phyloP scores from a whole-genome alignment of 2,329 filamentous ascomycete genomes.

The Fusarium pininemorale region DNA sequence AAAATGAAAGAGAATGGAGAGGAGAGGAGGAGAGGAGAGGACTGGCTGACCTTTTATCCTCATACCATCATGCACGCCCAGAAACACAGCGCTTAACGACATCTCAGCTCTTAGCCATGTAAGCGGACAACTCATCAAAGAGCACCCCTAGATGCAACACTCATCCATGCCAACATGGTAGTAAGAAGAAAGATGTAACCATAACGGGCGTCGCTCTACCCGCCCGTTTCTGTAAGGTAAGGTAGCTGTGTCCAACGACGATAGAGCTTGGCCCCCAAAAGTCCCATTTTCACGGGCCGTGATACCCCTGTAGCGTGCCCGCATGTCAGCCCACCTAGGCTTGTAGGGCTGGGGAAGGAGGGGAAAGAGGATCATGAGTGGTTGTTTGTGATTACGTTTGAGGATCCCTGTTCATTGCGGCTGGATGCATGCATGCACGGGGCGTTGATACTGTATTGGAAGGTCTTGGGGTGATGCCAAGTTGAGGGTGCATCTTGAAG shows the following conservation, averaged over 20 bases:
- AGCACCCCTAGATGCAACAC: neutral
- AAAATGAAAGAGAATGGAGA: neutral
- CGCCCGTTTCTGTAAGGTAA: neutral
- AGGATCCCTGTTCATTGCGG: slow-evolving; percentile 5
- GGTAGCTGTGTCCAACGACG: neutral
- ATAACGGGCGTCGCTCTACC: neutral
- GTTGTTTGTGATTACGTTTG: slow-evolving; percentile 3
- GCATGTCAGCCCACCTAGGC: slow-evolving; percentile 21
- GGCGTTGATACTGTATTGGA: neutral
- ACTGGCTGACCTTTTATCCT: slow-evolving; percentile 15
- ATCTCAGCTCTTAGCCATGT: slow-evolving; percentile 4
- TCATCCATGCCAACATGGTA: neutral
- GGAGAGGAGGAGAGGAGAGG: neutral
- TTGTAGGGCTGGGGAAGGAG: slow-evolving; percentile 25
- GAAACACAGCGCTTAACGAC: neutral
- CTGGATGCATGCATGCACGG: slow-evolving; percentile 23
- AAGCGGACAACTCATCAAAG: slow-evolving; percentile 23
- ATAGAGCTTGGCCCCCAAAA: slow-evolving; percentile 20
- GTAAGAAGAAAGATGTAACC: slow-evolving; percentile 5
- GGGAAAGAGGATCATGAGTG: neutral
- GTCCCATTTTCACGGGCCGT: neutral
- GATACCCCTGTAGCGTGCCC: neutral
- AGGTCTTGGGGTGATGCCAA: neutral
- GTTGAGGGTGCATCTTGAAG: neutral
- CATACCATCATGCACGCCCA: neutral